Conservation (phyloP, 805 yeast species). For the Soucietia sequanensis region DNA sequence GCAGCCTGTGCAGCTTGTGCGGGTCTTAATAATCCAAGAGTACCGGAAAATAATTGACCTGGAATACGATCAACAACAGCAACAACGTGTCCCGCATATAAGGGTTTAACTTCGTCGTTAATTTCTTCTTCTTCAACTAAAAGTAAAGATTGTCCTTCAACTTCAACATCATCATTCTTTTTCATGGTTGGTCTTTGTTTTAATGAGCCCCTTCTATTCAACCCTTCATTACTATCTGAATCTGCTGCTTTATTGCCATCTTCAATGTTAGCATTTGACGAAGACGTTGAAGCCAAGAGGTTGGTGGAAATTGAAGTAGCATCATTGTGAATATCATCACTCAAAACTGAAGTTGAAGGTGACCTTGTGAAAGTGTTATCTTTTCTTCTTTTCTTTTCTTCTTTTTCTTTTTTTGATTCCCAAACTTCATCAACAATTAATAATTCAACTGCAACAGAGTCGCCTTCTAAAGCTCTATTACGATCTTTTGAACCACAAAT, state of each 20-base stretch:
- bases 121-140: slow-evolving; percentile 95
- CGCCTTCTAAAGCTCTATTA: slow-evolving; percentile 96
- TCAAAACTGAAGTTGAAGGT: slow-evolving; percentile 37
- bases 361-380: slow-evolving; percentile 44
- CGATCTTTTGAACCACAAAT: slow-evolving; percentile 98
- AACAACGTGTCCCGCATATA: slow-evolving; percentile 97
- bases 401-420: slow-evolving; percentile 95
- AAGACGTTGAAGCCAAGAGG: too few species aligned
- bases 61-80: slow-evolving; percentile 98
- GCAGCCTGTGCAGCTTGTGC: slow-evolving; percentile 90
- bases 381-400: slow-evolving; percentile 92
- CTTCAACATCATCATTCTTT: slow-evolving; percentile 97
- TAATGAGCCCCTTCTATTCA: slow-evolving; percentile 78
- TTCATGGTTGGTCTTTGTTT: slow-evolving; percentile 96
- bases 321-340: slow-evolving; percentile 76
- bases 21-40: slow-evolving; percentile 90
- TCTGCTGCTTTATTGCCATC: slow-evolving; percentile 27
- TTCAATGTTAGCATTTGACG: too few species aligned
- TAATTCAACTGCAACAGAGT: slow-evolving; percentile 91
- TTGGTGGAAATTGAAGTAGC: slow-evolving; percentile 57
- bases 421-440: slow-evolving; percentile 96
- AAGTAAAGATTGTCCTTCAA: slow-evolving; percentile 92
- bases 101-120: slow-evolving; percentile 86
- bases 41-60: slow-evolving; percentile 93
- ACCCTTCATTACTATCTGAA: slow-evolving; percentile 34